Evolutionary conservation across 352 stramenopile genomes (phyloP).

Genomic region (Globisporangium takayamanum): DNA sequence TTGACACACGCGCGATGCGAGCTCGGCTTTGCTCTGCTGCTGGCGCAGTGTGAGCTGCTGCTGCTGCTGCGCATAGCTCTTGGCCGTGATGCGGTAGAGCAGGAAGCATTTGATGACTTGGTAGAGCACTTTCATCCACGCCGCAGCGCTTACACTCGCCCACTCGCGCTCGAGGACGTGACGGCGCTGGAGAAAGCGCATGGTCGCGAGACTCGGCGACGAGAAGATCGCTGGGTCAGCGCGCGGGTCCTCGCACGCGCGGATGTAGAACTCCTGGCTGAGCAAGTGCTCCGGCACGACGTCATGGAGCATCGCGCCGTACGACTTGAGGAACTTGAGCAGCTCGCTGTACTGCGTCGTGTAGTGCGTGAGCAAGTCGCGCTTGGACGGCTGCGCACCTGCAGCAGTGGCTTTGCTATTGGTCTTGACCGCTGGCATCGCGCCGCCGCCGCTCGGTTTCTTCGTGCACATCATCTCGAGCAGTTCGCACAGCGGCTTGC

Average conservation of each 20-base stretch:
- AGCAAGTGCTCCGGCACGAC: slow-evolving; percentile 80
- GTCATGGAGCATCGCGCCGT: slow-evolving; percentile 88
- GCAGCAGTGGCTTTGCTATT: slow-evolving; percentile 1
- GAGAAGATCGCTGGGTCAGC: slow-evolving; percentile 43
- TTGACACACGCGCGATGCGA: slow-evolving; percentile 27
- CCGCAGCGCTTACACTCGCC: slow-evolving; percentile 29
- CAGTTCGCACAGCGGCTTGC: slow-evolving; percentile 82
- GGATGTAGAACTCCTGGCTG: slow-evolving; percentile 72
- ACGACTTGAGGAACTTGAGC: slow-evolving; percentile 89
- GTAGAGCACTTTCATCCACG: slow-evolving; percentile 87
- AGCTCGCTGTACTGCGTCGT: slow-evolving; percentile 79
- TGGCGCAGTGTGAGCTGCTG: slow-evolving; percentile 5
- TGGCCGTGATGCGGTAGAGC: slow-evolving; percentile 84
- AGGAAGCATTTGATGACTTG: slow-evolving; percentile 93
- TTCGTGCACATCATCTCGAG: slow-evolving; percentile 89
- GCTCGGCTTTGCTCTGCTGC: slow-evolving; percentile 15
- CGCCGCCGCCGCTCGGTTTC: slow-evolving; percentile 43
- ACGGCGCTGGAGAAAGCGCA: slow-evolving; percentile 53
- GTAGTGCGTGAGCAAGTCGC: slow-evolving; percentile 50
- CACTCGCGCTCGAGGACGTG: slow-evolving; percentile 56
- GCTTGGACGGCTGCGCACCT: slow-evolving; percentile 27
- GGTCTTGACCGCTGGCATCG: slow-evolving; percentile 17
- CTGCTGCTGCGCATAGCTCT: slow-evolving; percentile 51
- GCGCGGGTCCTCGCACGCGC: slow-evolving; percentile 60
- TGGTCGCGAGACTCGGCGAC: slow-evolving; percentile 19